Base-by-base conservation (phyloP, 345 rosid species). In the Erodium maritimum region DNA sequence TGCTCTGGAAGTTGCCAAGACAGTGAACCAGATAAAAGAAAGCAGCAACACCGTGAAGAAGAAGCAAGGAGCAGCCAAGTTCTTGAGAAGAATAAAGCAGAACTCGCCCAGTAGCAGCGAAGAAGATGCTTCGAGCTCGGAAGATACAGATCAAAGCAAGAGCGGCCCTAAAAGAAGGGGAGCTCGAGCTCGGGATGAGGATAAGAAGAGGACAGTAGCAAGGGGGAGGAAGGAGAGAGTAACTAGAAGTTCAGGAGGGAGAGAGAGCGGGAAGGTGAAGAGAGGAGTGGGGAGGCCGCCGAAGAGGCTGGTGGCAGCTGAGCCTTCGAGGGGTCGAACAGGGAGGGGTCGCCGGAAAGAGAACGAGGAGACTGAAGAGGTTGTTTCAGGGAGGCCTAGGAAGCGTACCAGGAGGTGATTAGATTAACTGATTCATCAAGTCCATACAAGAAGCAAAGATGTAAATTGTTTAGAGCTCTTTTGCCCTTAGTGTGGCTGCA, bases 1-100 rank as follows among this genome's bases (percentile, higher is more conserved):
- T 14, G 59, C 65, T 5, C 7, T 64, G 52, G 79, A 65, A 63
- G 37, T 54, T 57, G 8, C 8, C 34, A 29, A 29, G 34, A 80
- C 75, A 59, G 46, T 56, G 33, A 78, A 70, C 19, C 70, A 62
- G 69, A 29, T 29, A 29, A 80, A 65, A 60, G 80, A 70, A 52
- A 71, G 37, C 20, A 46, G 17, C n/a, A 17, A 2, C 17, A 21
- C 56, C 20, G 53, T 51, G 12, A 75, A 52, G 67, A 80, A 80
- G 61, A 77, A 56, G 64, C 69, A 64, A 70, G 76, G 78, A 5
- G 82, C 70, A 1, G 82, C 85, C 0, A 71, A 78, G 19, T 80
- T 80, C 67, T 56, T 80, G 72, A 74, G 64, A 66, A 68, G 82
- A 54, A 80, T 77, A 73, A 80, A 72, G 74, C 85, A 80, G 59